A percentile compares a stretch with the other conserved stretches of the same genome.
Conservation (phyloP, 2,329 filamentous ascomycete species). For the Acarospora socialis region DNA sequence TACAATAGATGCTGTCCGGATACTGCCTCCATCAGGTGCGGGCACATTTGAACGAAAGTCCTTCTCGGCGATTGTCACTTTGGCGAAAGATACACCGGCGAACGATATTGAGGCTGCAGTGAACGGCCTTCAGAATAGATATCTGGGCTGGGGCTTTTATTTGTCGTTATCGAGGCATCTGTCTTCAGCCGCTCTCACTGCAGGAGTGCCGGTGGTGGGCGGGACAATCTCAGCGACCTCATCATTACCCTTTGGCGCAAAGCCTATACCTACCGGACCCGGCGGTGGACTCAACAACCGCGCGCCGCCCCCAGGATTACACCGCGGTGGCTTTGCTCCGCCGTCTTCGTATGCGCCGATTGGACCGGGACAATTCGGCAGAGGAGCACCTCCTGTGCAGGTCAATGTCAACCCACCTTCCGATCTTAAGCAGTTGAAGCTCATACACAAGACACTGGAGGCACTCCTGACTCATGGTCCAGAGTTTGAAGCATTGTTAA, state of each 20-base stretch:
- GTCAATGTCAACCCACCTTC: conserved; percentile 62
- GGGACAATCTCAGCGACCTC: conserved; percentile 34
- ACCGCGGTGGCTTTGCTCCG: conserved; percentile 57
- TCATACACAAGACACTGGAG: conserved; percentile 83
- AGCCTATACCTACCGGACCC: conserved; percentile 39
- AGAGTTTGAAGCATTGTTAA: conserved; percentile 82
- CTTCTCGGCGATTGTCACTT: conserved; percentile 62
- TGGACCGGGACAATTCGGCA: conserved; percentile 25
- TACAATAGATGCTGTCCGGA: conserved; percentile 57
- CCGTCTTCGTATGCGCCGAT: conserved; percentile 51
- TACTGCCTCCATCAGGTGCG: conserved; percentile 43
- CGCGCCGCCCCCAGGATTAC: conserved; percentile 33
- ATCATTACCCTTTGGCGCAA: conserved; percentile 66
- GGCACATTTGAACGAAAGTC: conserved; percentile 51
- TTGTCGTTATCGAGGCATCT: conserved; percentile 68
- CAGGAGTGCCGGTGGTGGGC: conserved; percentile 34
- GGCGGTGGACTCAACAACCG: conserved; percentile 35
- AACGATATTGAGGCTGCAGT: conserved; percentile 73
- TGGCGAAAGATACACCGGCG: conserved; percentile 66
- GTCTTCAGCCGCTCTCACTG: conserved; percentile 56
- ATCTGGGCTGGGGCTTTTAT: conserved; percentile 73
- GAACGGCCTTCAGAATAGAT: conserved; percentile 64
- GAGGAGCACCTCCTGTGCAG: conserved; percentile 38
- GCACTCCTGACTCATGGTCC: conserved; percentile 63
- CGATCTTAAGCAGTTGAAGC: conserved; percentile 62